A percentile compares a stretch with the other conserved stretches of the same genome.
phyloP scores from a whole-genome alignment of 108 stramenopile genomes.

The Fistulifera solaris region DNA sequence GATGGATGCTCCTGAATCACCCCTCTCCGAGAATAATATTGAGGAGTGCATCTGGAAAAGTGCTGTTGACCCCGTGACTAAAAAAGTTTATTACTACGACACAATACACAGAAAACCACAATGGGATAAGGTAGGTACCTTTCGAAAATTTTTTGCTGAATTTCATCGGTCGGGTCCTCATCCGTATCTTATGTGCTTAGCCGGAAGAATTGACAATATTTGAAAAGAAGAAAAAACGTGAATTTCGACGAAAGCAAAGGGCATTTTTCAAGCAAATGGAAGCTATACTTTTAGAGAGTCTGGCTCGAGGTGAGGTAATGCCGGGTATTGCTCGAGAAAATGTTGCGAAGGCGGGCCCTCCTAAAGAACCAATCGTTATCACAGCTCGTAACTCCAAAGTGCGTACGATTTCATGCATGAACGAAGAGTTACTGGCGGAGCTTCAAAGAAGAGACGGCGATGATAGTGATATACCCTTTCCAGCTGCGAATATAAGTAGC shows the following conservation, averaged over 20 bases:
- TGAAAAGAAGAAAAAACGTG: conserved; percentile 16
- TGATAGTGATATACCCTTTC: background rate
- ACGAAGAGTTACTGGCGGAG: conserved; percentile 41
- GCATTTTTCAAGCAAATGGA: conserved; percentile 45
- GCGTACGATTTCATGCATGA: conserved; percentile 59
- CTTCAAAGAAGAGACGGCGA: conserved; percentile 5
- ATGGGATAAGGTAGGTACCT: conserved; percentile 36
- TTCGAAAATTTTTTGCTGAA: background rate
- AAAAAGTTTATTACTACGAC: conserved; percentile 61
- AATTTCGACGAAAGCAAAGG: conserved; percentile 13
- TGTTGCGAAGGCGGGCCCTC: background rate
- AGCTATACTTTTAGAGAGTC: conserved; percentile 16
- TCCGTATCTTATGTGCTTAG: conserved; percentile 1
- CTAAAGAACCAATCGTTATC: background rate
- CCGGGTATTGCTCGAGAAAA: conserved; percentile 18
- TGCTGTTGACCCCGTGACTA: conserved; percentile 45
- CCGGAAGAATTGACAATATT: conserved; percentile 20
- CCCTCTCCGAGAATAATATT: too few relatives aligned
- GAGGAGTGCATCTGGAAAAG: conserved; percentile 32
- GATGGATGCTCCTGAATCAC: too few relatives aligned
- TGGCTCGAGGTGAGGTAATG: conserved; percentile 27
- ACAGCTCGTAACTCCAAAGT: conserved; percentile 3
- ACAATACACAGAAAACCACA: conserved; percentile 37
- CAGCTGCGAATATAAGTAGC: background rate
- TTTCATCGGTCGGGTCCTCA: background rate